Evolutionary conservation across 106 monocot genomes (phyloP), one percentile per base, ranked within the genome.

Genomic region (Acorus gramineus): DNA sequence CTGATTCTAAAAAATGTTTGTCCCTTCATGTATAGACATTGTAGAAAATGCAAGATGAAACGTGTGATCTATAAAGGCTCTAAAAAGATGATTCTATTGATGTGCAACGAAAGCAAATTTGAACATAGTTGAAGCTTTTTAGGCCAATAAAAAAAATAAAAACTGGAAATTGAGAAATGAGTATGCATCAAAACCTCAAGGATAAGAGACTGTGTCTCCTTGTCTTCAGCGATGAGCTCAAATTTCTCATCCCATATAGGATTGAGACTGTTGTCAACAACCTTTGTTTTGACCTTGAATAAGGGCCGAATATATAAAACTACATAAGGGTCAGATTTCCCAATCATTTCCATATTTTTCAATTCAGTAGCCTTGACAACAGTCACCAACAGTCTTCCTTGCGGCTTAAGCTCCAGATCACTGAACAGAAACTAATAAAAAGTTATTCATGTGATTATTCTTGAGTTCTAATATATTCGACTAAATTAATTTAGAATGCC

Each of bases 241-340:
- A 99, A 92, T 46, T 72, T 79, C 78, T 92, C 92, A 68, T 89
- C 84, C 98, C 98, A 99, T 67, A 84, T 78, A 52, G 98, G 98
- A 75, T 86, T 89, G 52, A 99, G 83, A 66, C 85, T 86, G 65
- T 99, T 84, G 62, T 86, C 67, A 11, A 92, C 65, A 14, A 92
- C 85, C 74, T 83, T 85, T 58, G 98, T 99, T 81, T 86, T 99
- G 55, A 82, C 73, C 76, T 89, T 99, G 67, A 92, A 79, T 54
- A 92, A 59, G 6, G 92, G 98, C n/a, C 98, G 82, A 54, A 92
- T 73, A 74, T 84, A 82, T 52, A 92, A 57, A 66, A 72, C 70
- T 4, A 99, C 98, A 72, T 99, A 99, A 28, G 98, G 98, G 89
- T 99, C 98, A 66, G 98, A 99, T 92, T 99, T 92, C 54, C 98